Evolutionary conservation across 2,329 filamentous ascomycete genomes (phyloP).

Genomic region (Verticillium dahliae): DNA sequence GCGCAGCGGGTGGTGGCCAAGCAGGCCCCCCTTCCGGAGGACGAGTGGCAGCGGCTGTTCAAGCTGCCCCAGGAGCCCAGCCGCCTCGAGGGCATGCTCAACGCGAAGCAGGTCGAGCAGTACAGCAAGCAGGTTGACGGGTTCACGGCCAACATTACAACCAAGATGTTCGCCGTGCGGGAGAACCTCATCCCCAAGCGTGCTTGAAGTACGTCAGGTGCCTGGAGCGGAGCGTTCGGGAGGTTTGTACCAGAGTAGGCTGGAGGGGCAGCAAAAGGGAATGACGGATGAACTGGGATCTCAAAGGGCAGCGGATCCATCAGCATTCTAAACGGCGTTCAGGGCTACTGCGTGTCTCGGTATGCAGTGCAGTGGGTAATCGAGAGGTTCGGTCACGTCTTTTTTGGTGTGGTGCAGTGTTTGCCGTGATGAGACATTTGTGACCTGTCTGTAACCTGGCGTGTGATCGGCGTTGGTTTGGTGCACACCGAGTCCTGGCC

Average conservation of each 20-base stretch:
- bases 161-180: slow-evolving; percentile 97
- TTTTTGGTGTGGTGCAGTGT: neutral
- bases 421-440: neutral
- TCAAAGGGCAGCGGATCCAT: slow-evolving; percentile 11
- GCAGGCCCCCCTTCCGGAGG: slow-evolving; percentile 83
- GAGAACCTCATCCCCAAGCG: slow-evolving; percentile 57
- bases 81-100: slow-evolving; percentile 86
- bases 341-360: slow-evolving; percentile 7
- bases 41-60: slow-evolving; percentile 97
- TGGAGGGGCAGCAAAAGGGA: slow-evolving; percentile 1
- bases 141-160: slow-evolving; percentile 83
- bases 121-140: slow-evolving; percentile 96
- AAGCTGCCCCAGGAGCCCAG: slow-evolving; percentile 95
- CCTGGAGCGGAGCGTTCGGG: neutral
- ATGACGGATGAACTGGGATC: slow-evolving; percentile 12
- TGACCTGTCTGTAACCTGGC: neutral
- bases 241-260: neutral
- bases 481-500: no score
- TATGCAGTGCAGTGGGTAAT: neutral
- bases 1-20: slow-evolving; percentile 77
- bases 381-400: neutral
- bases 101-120: slow-evolving; percentile 93
- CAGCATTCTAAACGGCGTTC: slow-evolving; percentile 14
- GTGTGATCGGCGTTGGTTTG: no score
- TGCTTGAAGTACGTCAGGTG: slow-evolving; percentile 1